Conservation (phyloP, 495 filamentous ascomycete species). For the Hypomontagnella submonticulosa region DNA sequence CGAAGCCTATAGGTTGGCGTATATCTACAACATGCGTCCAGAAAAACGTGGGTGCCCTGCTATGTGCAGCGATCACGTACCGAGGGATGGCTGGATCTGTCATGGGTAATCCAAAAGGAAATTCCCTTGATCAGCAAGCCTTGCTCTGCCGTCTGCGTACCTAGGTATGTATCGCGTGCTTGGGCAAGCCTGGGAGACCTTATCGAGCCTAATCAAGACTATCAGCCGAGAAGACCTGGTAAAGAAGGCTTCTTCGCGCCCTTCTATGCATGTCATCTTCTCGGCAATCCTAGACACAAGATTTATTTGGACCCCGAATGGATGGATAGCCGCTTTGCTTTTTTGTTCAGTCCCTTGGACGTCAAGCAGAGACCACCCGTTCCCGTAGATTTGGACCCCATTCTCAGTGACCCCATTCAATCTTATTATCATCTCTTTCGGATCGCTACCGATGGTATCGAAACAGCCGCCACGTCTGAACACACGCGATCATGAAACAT, state of each 20-base stretch:
- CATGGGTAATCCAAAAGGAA: conserved; percentile 17
- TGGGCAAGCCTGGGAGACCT: not conserved
- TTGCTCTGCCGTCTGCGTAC: conserved; percentile 6
- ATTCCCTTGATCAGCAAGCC: conserved; percentile 8
- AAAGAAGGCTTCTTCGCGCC: conserved; percentile 25
- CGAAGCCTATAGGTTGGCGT: conserved; percentile 1
- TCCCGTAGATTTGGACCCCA: conserved; percentile 6
- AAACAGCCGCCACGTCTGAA: conserved; percentile 40
- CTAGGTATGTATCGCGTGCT: not conserved
- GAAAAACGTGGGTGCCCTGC: conserved; percentile 42
- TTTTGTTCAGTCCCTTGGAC: conserved; percentile 1
- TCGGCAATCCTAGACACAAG: conserved; percentile 24
- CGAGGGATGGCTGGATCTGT: conserved; percentile 6
- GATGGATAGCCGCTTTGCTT: conserved; percentile 8
- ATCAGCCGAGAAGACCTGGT: conserved; percentile 8
- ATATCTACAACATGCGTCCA: conserved; percentile 12
- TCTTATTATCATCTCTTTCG: conserved; percentile 21
- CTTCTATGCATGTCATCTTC: conserved; percentile 44
- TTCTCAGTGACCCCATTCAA: conserved; percentile 38
- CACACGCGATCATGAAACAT: conserved; percentile 44
- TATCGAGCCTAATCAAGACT: conserved; percentile 7
- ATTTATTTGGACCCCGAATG: conserved; percentile 29
- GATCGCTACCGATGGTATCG: conserved; percentile 35
- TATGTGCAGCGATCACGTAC: conserved; percentile 22
- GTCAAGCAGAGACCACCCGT: conserved; percentile 35